These are phyloP conservation scores for Xylaria sp. DNA, from an alignment of 2,329 filamentous ascomycete genomes.

Conservation along the genomic window DNA sequence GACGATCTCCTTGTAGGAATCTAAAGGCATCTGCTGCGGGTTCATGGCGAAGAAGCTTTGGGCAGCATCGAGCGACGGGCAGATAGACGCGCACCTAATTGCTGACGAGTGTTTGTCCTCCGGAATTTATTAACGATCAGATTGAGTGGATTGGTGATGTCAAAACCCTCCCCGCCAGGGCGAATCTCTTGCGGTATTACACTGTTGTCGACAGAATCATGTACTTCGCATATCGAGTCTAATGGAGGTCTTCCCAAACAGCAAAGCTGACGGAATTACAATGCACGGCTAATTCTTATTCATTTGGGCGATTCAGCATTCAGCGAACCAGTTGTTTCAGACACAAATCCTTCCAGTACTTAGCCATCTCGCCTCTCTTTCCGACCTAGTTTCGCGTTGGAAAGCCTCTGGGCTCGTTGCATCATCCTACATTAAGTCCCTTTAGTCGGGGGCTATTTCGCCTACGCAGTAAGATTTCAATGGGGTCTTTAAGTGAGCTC, in stretches of 20 bases:
- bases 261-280: neutral
- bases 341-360: conserved; percentile 3
- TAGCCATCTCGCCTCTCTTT: neutral
- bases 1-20: conserved; percentile 29
- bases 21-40: neutral
- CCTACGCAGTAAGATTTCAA: neutral
- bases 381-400: neutral
- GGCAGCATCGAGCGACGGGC: neutral
- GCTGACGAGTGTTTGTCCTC: neutral
- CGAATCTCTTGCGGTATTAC: neutral
- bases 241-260: neutral
- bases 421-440: neutral
- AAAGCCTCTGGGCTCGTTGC: neutral
- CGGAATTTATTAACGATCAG: neutral
- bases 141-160: neutral
- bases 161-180: neutral
- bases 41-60: conserved; percentile 10
- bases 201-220: neutral
- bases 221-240: too few species aligned
- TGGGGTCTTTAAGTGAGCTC: too few species aligned
- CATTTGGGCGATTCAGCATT: neutral
- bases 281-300: neutral
- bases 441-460: neutral
- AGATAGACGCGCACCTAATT: neutral
- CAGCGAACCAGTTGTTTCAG: neutral